These are phyloP conservation scores for Clonostachys chloroleuca DNA, from an alignment of 2,329 filamentous ascomycete species.

Conservation along the genomic window DNA sequence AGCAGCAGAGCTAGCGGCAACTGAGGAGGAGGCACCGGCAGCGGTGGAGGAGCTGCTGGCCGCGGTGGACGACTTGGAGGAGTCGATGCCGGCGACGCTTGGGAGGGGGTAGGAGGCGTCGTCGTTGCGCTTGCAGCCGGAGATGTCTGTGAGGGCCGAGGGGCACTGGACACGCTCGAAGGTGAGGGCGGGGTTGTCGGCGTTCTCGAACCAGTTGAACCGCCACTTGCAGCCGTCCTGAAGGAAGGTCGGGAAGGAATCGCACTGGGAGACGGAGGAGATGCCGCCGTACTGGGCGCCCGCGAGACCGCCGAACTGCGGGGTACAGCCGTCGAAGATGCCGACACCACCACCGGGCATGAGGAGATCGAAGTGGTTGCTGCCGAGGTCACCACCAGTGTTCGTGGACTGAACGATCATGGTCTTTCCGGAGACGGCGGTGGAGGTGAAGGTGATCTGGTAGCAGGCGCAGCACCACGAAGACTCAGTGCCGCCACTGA, in stretches of 20 bases:
- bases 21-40: too few species aligned
- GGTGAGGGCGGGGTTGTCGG: conserved; percentile 51
- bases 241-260: conserved; percentile 44
- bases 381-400: conserved; percentile 51
- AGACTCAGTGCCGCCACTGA: conserved; percentile 49
- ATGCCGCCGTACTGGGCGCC: conserved; percentile 57
- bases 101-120: conserved; percentile 17
- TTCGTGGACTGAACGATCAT: conserved; percentile 63
- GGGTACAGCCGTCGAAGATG: conserved; percentile 45
- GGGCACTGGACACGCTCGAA: conserved; percentile 55
- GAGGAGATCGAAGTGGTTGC: conserved; percentile 55
- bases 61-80: neutral
- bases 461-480: conserved; percentile 67
- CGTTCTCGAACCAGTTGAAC: conserved; percentile 58
- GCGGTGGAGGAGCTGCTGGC: too few species aligned
- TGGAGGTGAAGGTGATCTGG: conserved; percentile 45
- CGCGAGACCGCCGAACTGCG: conserved; percentile 35
- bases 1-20: too few species aligned
- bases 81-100: neutral
- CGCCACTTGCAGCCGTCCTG: conserved; percentile 58
- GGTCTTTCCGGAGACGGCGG: conserved; percentile 50
- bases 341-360: conserved; percentile 53
- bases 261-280: conserved; percentile 42
- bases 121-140: conserved; percentile 25
- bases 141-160: conserved; percentile 34